Base-by-base conservation (phyloP, 805 yeast species). In the Vanderwaltozyma yarrowii region DNA sequence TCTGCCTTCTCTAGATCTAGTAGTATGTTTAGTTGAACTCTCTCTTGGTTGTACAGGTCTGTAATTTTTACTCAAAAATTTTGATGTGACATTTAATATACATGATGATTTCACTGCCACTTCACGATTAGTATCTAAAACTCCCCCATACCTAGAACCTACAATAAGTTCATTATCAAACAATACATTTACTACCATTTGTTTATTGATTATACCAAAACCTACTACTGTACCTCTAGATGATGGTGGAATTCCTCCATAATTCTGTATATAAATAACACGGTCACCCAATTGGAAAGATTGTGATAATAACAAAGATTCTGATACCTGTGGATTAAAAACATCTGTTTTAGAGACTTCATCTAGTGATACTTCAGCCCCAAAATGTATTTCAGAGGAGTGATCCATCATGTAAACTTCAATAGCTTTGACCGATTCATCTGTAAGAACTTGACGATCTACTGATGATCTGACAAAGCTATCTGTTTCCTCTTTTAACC, bases 151-250 rank as follows among this genome's bases (percentile, higher is more conserved):
- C 18, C 71, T 76, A 53, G 76, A 80, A 48, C 96, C 97, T 33
- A 92, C 82, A 36, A 86, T 66, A 39, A 89, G 66, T 28, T 88
- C 83, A 38, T 71, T 62, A 53, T 92, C 98, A 67, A 89, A 92
- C 25, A 92, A 59, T 35, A 92, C 78, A 44, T 81, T 85, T 39
- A 89, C 65, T 0, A 78, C 71, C 12, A 71, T 58, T 36, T 54
- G 61, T 13, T 63, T 51, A 10, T 74, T 73, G 25, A 75, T 69
- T 47, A 77, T 73, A 29, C 74, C 69, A 30, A 83, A 84, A 5
- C 81, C 79, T 33, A 84, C 80, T 38, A 89, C 94, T 0, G 96
- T 87, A 56, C 98, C 98, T 52, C 80, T 80, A 20, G 83, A 71
- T 53, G 80, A 85, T 39, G 78, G 62, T 21, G 96, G 95, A 11